Percentiles rank a stretch among this genome's conserved stretches.
Conservation (phyloP, 2,329 filamentous ascomycete genomes). For the Calcarisporium arbuscula region DNA sequence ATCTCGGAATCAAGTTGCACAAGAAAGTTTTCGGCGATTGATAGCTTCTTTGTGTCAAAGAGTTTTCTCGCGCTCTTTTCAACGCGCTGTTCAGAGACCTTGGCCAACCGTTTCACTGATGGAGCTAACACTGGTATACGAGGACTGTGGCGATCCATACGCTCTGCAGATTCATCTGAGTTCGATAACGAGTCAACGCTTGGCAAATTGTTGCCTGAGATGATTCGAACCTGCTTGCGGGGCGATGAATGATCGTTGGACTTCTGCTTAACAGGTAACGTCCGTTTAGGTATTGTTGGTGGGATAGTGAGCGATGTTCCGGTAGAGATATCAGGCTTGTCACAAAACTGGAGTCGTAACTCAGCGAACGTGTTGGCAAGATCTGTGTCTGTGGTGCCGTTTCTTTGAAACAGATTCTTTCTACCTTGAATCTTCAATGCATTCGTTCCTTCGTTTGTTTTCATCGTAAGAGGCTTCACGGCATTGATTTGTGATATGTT, state of each 20-base stretch:
- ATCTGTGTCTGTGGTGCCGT: too few relatives aligned
- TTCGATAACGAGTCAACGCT: conserved; percentile 55
- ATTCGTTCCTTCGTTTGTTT: too few relatives aligned
- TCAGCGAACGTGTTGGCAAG: neutral
- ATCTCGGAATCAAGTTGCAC: conserved; percentile 61
- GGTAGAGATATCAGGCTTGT: neutral
- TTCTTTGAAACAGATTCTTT: too few relatives aligned
- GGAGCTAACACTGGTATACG: conserved; percentile 27
- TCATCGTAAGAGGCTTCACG: too few relatives aligned
- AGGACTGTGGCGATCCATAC: conserved; percentile 57
- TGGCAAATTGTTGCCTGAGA: conserved; percentile 46
- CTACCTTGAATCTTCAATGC: too few relatives aligned
- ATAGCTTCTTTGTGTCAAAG: conserved; percentile 57
- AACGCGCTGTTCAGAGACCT: conserved; percentile 26
- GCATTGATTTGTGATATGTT: too few relatives aligned
- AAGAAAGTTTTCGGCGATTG: conserved; percentile 59
- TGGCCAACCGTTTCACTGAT: conserved; percentile 3
- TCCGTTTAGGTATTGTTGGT: conserved; percentile 3
- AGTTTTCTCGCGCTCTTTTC: conserved; percentile 43
- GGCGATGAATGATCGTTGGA: too few relatives aligned
- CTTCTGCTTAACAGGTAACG: conserved; percentile 15
- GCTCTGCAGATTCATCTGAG: conserved; percentile 52
- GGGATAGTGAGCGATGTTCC: neutral
- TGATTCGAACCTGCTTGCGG: conserved; percentile 33
- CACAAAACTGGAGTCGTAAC: neutral